Evolutionary conservation across 2,329 filamentous ascomycete species (phyloP), one percentile per base, ranked within the genome.

Genomic region (Pestalotiopsis sp.): DNA sequence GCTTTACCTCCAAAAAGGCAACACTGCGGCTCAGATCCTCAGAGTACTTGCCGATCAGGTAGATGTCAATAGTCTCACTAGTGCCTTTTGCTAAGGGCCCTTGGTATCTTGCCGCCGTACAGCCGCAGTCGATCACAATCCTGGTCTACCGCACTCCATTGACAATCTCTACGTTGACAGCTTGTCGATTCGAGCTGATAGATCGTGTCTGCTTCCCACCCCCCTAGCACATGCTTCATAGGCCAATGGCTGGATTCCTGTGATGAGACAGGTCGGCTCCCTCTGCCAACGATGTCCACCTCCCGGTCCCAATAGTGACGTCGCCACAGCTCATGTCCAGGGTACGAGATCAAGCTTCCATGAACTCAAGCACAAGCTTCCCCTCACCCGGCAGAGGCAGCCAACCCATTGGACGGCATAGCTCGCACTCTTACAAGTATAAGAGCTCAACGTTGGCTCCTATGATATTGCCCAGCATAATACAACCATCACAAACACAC

Each of bases 1-100:
- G 45, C 45, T 66, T 36, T n/a, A 39, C 38, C 41, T 27, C 57
- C 61, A 36, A 25, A 62, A 39, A 62, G 59, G 59, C 59, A 62
- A 27, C 36, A 25, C 25, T 36, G 45, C 41, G n/a, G 63, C 49
- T 56, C 41, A 58, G 49, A 25, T 66, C 11, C 9, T 36, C 23
- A 59, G 14, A 23, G 27, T 65, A 66, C 63, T 38, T 66, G 36
- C 17, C 13, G n/a, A 20, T 11, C n/a, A 66, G n/a, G 63, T 66
- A 66, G 41, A 56, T 27, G 20, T 25, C 41, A 39, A 65, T 65
- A 65, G 62, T 65, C 38, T 36, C 62, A 27, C 62, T 52, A 52
- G 41, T 65, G 38, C 17, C 20, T 25, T 27, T 13, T 39, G 62
- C 38, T 52, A 45, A 39, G 23, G n/a, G 31, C 11, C 39, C 25